Evolutionary conservation across 805 yeast species (phyloP).

Genomic region (Tetrapisispora taiwanensis): DNA sequence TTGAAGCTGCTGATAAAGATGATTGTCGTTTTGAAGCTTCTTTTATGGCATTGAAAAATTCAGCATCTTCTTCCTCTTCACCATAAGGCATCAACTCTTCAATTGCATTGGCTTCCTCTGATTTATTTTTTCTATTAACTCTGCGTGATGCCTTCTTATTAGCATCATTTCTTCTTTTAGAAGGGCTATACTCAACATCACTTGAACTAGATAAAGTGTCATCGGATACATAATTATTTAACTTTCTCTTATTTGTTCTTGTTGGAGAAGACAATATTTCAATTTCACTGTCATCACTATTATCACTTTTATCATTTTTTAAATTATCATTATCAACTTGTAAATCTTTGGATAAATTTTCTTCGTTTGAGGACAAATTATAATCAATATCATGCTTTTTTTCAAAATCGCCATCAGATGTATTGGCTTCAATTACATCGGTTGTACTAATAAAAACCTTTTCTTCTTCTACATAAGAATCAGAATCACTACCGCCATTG

Average conservation of each 20-base stretch:
- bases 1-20: constrained; percentile 3
- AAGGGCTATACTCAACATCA: background rate
- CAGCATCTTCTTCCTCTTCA: constrained; percentile 17
- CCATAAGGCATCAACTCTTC: no score
- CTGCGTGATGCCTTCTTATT: background rate
- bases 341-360: no score
- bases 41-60: constrained; percentile 16
- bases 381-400: no score
- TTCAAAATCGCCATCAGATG: background rate
- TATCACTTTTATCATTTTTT: background rate
- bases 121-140: background rate
- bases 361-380: no score
- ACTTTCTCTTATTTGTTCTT: background rate
- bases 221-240: background rate
- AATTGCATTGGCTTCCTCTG: background rate
- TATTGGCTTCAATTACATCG: background rate
- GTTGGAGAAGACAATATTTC: background rate
- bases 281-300: background rate
- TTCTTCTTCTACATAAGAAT: background rate
- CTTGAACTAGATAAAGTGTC: background rate
- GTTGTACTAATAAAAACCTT: background rate
- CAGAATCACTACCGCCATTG: constrained; percentile 6
- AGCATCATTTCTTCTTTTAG: background rate
- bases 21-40: constrained; percentile 8
- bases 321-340: background rate